These are phyloP conservation scores for Platanthera guangdongensis DNA, from an alignment of 106 monocot genomes.

Conservation along the genomic window DNA sequence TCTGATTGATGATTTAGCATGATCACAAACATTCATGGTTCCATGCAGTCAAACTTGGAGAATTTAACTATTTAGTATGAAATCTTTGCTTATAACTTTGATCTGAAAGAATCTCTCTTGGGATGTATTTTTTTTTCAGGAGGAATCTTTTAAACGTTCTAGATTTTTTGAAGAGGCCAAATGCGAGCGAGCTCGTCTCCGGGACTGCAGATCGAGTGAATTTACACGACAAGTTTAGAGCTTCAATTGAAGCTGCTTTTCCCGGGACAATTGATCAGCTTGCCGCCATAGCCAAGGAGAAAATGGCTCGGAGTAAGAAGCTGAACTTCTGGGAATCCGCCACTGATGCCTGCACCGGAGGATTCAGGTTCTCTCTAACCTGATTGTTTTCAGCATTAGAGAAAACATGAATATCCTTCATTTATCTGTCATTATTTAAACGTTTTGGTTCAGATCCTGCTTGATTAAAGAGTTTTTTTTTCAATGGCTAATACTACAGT, in stretches of 20 bases:
- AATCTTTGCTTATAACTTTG: too few relatives aligned
- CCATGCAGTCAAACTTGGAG: too few relatives aligned
- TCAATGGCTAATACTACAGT: too few relatives aligned
- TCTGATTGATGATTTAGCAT: too few relatives aligned
- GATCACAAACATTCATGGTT: too few relatives aligned
- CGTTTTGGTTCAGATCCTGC: not conserved
- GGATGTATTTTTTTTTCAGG: conserved; percentile 22
- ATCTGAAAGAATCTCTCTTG: not conserved
- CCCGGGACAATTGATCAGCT: conserved; percentile 70
- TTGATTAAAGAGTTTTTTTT: not conserved
- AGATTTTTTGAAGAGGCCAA: conserved; percentile 82
- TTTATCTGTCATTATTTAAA: not conserved
- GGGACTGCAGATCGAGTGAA: conserved; percentile 82
- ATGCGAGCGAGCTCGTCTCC: conserved; percentile 86
- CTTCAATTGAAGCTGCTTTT: conserved; percentile 52
- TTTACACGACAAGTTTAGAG: conserved; percentile 64
- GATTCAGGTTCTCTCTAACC: conserved; percentile 80
- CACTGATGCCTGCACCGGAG: conserved; percentile 59
- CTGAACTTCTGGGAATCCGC: conserved; percentile 86
- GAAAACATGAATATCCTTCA: not conserved
- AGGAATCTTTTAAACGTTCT: conserved; percentile 88
- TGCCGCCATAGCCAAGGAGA: conserved; percentile 39
- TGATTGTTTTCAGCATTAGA: not conserved
- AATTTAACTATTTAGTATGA: too few relatives aligned
- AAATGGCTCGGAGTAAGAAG: conserved; percentile 46